phyloP scores from a whole-genome alignment of 208 protist genomes.

The Porcisia hertigi region DNA sequence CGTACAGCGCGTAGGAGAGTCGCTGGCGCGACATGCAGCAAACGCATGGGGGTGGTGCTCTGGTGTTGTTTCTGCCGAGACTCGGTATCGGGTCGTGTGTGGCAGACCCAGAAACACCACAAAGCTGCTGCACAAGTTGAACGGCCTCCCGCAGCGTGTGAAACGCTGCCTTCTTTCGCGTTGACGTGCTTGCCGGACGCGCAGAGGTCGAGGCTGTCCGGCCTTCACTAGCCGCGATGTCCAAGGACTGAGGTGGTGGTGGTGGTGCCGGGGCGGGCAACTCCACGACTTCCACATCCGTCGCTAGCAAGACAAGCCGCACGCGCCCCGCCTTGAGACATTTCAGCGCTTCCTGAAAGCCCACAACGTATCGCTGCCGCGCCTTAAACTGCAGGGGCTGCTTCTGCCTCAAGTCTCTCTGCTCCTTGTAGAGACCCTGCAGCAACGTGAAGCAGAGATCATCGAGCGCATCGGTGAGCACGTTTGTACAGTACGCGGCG shows the following conservation, averaged over 20 bases:
- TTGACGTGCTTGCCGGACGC: background rate
- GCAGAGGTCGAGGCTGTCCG: background rate
- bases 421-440: conserved; percentile 57
- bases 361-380: conserved; percentile 58
- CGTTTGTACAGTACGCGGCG: conserved; percentile 43
- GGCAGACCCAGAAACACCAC: background rate
- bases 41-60: conserved; percentile 34
- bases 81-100: background rate
- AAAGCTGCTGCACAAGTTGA: conserved; percentile 30
- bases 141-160: conserved; percentile 42
- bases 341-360: conserved; percentile 68
- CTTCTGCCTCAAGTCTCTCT: conserved; percentile 51
- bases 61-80: background rate
- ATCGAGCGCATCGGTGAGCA: conserved; percentile 61
- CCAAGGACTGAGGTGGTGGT: background rate
- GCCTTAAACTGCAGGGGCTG: conserved; percentile 63
- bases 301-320: conserved; percentile 58
- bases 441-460: conserved; percentile 70
- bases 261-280: background rate
- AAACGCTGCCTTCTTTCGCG: conserved; percentile 21
- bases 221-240: background rate
- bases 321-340: conserved; percentile 43
- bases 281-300: conserved; percentile 49
- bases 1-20: conserved; percentile 68
- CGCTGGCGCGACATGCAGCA: conserved; percentile 63